Percentiles rank a stretch among this genome's conserved stretches.
phyloP scores from a whole-genome alignment of 495 filamentous ascomycete species.

The Hypoxylon subgilvum region DNA sequence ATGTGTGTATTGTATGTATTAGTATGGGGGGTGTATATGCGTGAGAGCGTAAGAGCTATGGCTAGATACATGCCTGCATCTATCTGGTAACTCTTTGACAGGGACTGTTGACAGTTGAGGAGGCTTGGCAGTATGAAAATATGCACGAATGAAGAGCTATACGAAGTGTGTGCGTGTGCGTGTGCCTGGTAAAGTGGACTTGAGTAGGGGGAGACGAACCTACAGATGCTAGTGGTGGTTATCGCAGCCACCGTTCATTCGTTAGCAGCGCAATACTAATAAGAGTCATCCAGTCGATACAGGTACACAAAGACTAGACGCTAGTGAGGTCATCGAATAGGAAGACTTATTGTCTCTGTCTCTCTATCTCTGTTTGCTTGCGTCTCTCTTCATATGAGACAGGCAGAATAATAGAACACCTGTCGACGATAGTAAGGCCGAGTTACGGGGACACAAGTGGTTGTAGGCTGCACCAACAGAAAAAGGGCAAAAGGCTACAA shows the following conservation, averaged over 20 bases:
- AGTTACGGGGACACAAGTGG: no score
- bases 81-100: conserved; percentile 21
- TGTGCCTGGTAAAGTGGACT: conserved; percentile 49
- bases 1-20: no score
- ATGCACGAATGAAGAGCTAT: conserved; percentile 41
- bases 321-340: conserved; percentile 39
- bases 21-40: conserved; percentile 1
- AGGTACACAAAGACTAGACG: conserved; percentile 14
- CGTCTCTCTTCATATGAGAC: background rate
- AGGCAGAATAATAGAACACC: background rate
- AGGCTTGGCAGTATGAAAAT: conserved; percentile 38
- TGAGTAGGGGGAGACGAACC: conserved; percentile 28
- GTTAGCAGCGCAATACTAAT: conserved; percentile 18
- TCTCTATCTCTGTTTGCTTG: background rate
- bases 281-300: conserved; percentile 24
- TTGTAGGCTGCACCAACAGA: background rate
- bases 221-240: conserved; percentile 35
- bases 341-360: background rate
- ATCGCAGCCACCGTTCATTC: conserved; percentile 30
- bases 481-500: background rate
- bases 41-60: background rate
- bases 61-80: conserved; percentile 3
- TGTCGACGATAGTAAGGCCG: background rate
- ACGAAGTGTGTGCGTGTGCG: conserved; percentile 36
- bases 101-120: conserved; percentile 33